phyloP scores from a whole-genome alignment of 139 green algal species.

The Nannochloris sp. region DNA sequence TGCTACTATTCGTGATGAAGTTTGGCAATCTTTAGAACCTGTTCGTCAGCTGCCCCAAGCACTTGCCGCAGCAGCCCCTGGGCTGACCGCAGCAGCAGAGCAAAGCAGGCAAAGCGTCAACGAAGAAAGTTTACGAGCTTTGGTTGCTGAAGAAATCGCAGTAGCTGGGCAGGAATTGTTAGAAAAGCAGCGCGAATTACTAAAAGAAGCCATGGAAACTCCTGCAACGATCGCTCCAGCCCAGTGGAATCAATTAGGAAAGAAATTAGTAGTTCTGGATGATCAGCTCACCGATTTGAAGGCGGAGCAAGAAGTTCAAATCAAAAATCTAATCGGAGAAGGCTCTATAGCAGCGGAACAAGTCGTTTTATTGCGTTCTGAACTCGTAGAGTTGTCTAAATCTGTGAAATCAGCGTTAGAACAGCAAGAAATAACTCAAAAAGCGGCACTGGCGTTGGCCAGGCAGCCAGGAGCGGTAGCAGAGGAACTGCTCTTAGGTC shows the following conservation, averaged over 20 bases:
- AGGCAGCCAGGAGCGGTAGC: background rate
- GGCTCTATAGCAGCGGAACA: background rate
- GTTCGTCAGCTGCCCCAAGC: slow-evolving; percentile 21
- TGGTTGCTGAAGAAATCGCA: background rate
- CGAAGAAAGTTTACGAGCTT: slow-evolving; percentile 4
- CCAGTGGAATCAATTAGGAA: slow-evolving; percentile 31
- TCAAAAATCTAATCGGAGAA: too few relatives aligned
- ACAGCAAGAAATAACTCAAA: background rate
- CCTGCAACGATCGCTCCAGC: slow-evolving; percentile 12
- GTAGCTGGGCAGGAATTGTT: background rate
- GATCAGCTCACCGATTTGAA: too few relatives aligned
- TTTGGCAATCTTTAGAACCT: slow-evolving; percentile 17
- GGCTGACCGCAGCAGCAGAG: background rate
- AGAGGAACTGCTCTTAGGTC: background rate
- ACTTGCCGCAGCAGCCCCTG: slow-evolving; percentile 1
- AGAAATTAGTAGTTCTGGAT: slow-evolving; percentile 8
- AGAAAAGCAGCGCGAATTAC: slow-evolving; percentile 9
- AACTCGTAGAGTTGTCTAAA: background rate
- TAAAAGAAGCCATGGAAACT: slow-evolving; percentile 1
- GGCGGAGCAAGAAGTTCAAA: too few relatives aligned
- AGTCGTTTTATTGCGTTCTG: background rate
- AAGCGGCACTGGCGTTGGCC: background rate
- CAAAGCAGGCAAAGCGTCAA: background rate
- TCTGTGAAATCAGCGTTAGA: background rate
- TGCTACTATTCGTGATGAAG: slow-evolving; percentile 15